Evolutionary conservation across 164 flowering plant genomes (phyloP).

Genomic region (Tinospora cordifolia): DNA sequence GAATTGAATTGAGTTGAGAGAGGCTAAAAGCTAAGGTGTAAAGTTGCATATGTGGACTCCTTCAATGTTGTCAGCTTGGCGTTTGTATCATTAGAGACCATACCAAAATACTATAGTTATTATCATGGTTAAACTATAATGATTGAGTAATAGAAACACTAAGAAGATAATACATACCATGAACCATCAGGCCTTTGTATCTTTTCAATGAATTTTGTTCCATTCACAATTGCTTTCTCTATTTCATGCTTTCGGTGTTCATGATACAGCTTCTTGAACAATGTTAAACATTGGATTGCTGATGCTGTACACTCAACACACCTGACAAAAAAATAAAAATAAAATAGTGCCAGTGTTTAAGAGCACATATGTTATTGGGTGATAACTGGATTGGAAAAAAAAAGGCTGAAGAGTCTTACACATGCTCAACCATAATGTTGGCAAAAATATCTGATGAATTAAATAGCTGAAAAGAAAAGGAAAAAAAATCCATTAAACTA

Average conservation of each 20-base stretch:
- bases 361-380: no score
- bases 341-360: no score
- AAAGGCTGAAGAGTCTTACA: neutral
- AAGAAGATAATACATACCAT: conserved; percentile 33
- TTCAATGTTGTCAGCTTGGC: no score
- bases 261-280: conserved; percentile 34
- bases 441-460: neutral
- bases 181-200: conserved; percentile 78
- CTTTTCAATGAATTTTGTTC: conserved; percentile 43
- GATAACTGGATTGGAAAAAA: no score
- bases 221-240: conserved; percentile 47
- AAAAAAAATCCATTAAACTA: neutral
- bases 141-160: no score
- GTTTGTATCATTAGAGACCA: no score
- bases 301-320: conserved; percentile 57
- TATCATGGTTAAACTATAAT: no score
- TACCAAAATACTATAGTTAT: no score
- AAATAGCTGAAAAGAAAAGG: neutral
- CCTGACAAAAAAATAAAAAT: conserved; percentile 25
- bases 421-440: neutral
- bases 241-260: conserved; percentile 64
- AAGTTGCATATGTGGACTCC: no score
- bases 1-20: no score
- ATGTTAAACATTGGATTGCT: conserved; percentile 33
- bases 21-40: no score